Base-by-base conservation (phyloP, 768 basidiomycete species). In the Trametes villosa region DNA sequence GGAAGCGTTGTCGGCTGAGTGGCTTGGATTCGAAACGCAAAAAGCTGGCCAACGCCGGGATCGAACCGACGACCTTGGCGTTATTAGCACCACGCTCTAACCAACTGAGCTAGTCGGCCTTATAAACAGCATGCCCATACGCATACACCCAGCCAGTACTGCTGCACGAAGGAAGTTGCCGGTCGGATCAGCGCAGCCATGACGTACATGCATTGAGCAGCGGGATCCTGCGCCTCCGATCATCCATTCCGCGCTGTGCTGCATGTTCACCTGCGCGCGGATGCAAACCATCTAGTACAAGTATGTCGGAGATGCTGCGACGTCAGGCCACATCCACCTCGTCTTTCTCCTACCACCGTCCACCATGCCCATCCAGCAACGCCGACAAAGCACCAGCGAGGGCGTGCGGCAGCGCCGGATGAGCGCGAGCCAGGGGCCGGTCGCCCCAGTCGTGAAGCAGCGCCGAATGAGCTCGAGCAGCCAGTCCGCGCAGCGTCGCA, bases 101-200 rank as follows among this genome's bases (percentile, higher is more conserved):
- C 89, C 89, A 90, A 79, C 89, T 90, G 88, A 91, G 89, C 88
- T 89, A 90, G 86, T 85, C 88, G 87, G 87, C 88, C 87, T 64
- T 3, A 26, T 3, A 47, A 11, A n/a, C 40, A 41, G n/a, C 40
- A 26, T 45, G 4, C 3, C 9, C 9, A 26, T 22, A 45, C 44
- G 27, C 15, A 26, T 53, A 44, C 29, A 2, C 27, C 12, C n/a
- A 45, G 9, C 3, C 4, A 44, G 18, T 6, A 44, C 2, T 6
- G n/a, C 27, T 36, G 41, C 53, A n/a, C 13, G 18, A 18, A 15
- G 36, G 33, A 7, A 34, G 13, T 34, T 13, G 7, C 33, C 33
- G 33, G 18, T 17, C 36, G 36, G 18, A 18, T 11, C 13, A 38
- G 9, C n/a, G 11, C 34, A 20, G 48, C 29, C 18, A 56, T 56